Evolutionary conservation across 495 filamentous ascomycete species (phyloP).

Genomic region (Talaromyces wortmannii): DNA sequence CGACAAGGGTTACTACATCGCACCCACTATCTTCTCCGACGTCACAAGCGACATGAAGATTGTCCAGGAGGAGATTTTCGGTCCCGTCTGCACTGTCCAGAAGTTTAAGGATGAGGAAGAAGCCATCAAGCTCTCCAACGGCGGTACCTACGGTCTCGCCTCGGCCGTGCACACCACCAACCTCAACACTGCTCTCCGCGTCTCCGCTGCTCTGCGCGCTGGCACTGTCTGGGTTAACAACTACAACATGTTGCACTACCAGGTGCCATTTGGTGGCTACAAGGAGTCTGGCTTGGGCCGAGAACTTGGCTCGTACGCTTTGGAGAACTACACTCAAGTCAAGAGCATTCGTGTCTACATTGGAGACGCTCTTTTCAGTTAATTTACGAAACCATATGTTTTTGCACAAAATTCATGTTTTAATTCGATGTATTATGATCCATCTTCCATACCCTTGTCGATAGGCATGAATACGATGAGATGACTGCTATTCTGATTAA

Average conservation of each 20-base stretch:
- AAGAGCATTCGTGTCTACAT: conserved; percentile 48
- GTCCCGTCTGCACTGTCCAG: conserved; percentile 85
- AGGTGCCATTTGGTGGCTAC: conserved; percentile 84
- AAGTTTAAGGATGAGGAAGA: conserved; percentile 92
- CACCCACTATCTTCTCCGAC: conserved; percentile 94
- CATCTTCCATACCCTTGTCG: no score
- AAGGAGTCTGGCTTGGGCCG: conserved; percentile 92
- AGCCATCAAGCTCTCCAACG: conserved; percentile 73
- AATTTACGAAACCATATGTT: neutral
- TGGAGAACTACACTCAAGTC: conserved; percentile 87
- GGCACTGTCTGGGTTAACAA: conserved; percentile 96
- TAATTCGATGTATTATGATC: no score
- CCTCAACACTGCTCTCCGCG: conserved; percentile 87
- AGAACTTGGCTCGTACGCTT: conserved; percentile 87
- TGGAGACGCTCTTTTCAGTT: conserved; percentile 3
- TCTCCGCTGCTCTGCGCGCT: conserved; percentile 72
- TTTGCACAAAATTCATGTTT: no score
- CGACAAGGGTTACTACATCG: conserved; percentile 90
- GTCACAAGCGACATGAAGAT: conserved; percentile 94
- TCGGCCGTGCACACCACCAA: conserved; percentile 89
- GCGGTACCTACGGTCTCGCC: conserved; percentile 75
- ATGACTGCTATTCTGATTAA: no score
- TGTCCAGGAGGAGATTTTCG: conserved; percentile 98
- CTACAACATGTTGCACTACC: conserved; percentile 82
- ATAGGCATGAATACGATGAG: no score